Percentiles rank a stretch among this genome's conserved stretches.
phyloP scores from a whole-genome alignment of 345 rosid species.

The Melaleuca quinquenervia region DNA sequence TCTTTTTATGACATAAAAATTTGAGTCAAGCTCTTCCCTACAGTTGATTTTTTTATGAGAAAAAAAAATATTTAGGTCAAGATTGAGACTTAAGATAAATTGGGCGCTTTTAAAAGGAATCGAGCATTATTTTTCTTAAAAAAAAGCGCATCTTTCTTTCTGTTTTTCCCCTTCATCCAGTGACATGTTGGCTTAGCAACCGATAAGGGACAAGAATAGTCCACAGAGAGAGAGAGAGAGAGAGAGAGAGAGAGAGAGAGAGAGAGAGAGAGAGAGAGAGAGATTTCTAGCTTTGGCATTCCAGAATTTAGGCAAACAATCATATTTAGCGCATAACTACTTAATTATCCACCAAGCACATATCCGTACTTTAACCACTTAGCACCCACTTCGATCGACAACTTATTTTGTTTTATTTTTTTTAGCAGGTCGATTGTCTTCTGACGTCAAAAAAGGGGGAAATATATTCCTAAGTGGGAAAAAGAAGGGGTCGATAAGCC shows the following conservation, averaged over 20 bases:
- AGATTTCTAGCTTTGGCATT: background rate
- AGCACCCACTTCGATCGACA: background rate
- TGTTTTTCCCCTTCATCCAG: background rate
- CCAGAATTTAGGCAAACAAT: background rate
- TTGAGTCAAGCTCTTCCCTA: no score
- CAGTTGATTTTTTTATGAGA: no score
- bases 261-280: background rate
- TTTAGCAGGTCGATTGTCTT: background rate
- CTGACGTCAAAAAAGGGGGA: background rate
- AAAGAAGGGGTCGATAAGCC: background rate
- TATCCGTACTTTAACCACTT: background rate
- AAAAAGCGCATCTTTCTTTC: no score
- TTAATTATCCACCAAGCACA: background rate
- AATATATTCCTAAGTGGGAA: background rate
- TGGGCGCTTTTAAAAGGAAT: no score
- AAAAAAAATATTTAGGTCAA: no score
- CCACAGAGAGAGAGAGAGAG: background rate
- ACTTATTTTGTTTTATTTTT: background rate
- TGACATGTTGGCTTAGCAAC: background rate
- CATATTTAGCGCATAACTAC: background rate
- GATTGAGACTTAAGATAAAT: no score
- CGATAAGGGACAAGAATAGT: background rate
- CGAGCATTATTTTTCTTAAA: no score
- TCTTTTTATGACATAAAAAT: no score
- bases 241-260: background rate